Base-by-base conservation (phyloP, 2,329 filamentous ascomycete species). In the Penicillium vulpinum region DNA sequence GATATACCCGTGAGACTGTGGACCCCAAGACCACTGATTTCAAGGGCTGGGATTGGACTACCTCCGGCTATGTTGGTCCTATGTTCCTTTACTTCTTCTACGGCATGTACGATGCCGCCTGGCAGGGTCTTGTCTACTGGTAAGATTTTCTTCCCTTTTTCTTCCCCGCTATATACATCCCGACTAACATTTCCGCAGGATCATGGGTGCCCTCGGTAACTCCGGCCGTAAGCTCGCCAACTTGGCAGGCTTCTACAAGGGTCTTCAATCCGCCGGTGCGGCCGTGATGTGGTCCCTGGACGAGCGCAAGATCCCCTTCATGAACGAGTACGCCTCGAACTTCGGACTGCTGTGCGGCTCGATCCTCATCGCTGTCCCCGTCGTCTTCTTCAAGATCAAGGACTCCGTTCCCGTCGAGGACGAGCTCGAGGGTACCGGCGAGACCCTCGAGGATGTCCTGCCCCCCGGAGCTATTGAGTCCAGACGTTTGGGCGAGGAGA, bases 51-150 rank as follows among this genome's bases (percentile, higher is more conserved):
- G 90, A 94, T 74, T 94, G 89, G 88, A 81, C 78, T 1, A 80
- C 85, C 51, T 72, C 78, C 10, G 86, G 85, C 44, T 93, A 88
- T 71, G 81, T 87, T 52, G 90, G 88, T 0, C 89, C 89, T 15
- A 90, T 95, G 84, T 90, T 95, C 73, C 76, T 96, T 39, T 94
- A 91, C 79, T 89, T 96, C 65, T 92, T 92, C 76, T 95, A 93
- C 73, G 91, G 91, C 40, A 87, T 93, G 74, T 93, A 87, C 66
- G 92, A 96, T 73, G 90, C 92, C 36, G 83, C 87, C 54, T 97
- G 90, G 89, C 93, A 97, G 79, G 92, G 90, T 0, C 85, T 81
- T 67, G 87, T 92, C 44, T 96, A 97, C 81, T 97, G 92, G 92
- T 83, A 75, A 62, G 78, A 18, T 5, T 8, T 2, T 68, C 48